Base-by-base conservation (phyloP, 2,329 filamentous ascomycete species). In the Ceratocystiopsis sp. region DNA sequence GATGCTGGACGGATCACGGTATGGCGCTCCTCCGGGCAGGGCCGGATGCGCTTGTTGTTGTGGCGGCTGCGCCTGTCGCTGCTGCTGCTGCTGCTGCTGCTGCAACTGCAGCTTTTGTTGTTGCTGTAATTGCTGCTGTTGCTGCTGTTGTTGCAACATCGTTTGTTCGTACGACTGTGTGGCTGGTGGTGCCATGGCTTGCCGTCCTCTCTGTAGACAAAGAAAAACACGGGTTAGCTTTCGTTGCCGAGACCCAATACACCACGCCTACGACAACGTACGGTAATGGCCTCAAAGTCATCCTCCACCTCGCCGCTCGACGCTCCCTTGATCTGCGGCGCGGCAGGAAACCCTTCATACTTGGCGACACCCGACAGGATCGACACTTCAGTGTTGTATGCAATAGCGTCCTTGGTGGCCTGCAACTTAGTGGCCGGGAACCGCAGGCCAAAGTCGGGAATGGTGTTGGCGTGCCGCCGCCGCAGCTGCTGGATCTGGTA, bases 341-440 rank as follows among this genome's bases (percentile, higher is more conserved):
- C 91, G 32, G 89, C 87, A 34, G 91, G 91, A 61, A 98, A 98
- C 19, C 91, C 91, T 54, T 93, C 79, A 58, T 95, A 87, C 62
- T 95, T 96, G 34, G 89, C 87, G 42, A 96, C 71, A 35, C 89
- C 89, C 7, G 87, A 80, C 45, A 98, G 65, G 25, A 95, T 76
- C 0, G 87, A 93, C 5, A 98, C 87, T 58, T 98, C 91, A 50
- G 81, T 83, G 58, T 94, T 96, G 64, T 96, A 96, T 39, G 87
- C 82, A 41, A 86, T 73, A 52, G 93, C 87, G 49, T 95, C 83
- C 48, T 76, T 71, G 47, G 93, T 73, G 54, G 89, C 84, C 53
- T 87, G 80, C 25, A 78, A 73, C 48, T 78, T 75, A 49, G 80
- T 78, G 41, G 79, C 75, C 9, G 85, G 83, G 56, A 93, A 93